Evolutionary conservation across 768 basidiomycete genomes (phyloP).

Genomic region (Cystofilobasidium bisporidii): DNA sequence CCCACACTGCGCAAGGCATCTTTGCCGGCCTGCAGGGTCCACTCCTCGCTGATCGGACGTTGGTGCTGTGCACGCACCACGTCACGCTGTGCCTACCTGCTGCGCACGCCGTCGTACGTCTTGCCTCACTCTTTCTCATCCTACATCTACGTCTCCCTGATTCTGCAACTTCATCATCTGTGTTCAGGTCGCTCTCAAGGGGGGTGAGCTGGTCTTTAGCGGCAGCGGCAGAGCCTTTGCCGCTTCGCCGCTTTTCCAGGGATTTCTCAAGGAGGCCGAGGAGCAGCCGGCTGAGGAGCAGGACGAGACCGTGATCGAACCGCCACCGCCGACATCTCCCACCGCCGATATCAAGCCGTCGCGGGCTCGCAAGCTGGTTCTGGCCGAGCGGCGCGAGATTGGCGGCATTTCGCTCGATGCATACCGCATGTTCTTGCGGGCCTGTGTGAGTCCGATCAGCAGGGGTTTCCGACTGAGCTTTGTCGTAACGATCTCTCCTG

Average conservation of each 20-base stretch:
- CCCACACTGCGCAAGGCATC: constrained; percentile 37
- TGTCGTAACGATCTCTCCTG: too few species aligned
- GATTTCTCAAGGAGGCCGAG: constrained; percentile 1
- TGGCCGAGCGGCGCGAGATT: constrained; percentile 41
- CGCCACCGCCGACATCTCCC: constrained; percentile 32
- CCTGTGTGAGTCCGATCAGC: constrained; percentile 24
- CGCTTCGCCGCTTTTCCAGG: background rate
- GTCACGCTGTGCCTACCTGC: constrained; percentile 35
- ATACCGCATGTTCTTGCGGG: constrained; percentile 1
- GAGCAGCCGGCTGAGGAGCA: background rate
- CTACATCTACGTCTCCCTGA: too few species aligned
- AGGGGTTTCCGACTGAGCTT: too few species aligned
- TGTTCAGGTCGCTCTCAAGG: constrained; percentile 16
- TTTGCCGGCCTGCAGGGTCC: constrained; percentile 33
- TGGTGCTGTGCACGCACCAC: constrained; percentile 39
- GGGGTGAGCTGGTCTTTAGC: constrained; percentile 3
- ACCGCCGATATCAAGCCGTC: constrained; percentile 55
- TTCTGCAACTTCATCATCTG: too few species aligned
- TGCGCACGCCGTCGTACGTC: constrained; percentile 33
- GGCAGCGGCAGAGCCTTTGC: background rate
- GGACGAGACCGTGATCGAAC: background rate
- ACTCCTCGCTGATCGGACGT: constrained; percentile 33
- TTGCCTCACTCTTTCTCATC: background rate
- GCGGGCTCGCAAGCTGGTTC: constrained; percentile 65
- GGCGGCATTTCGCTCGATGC: constrained; percentile 9